A percentile compares a stretch with the other conserved stretches of the same genome.
Conservation (phyloP, 2,329 filamentous ascomycete genomes). For the Aspergillus neotritici region DNA sequence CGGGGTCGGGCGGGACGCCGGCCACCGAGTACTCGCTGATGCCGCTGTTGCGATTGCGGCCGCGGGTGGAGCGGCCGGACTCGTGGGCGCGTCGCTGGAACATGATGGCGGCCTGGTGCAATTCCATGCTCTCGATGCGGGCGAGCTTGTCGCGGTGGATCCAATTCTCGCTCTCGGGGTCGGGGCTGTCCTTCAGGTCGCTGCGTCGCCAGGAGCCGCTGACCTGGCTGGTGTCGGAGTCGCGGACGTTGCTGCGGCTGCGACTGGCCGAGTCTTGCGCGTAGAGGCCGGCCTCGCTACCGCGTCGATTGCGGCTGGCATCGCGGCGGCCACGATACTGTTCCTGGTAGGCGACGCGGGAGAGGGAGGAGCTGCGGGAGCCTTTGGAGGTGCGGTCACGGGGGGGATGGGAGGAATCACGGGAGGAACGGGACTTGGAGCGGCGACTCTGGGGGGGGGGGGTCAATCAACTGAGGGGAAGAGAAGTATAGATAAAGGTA, state of each 20-base stretch:
- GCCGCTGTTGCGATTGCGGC: constrained; percentile 29
- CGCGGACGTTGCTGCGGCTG: constrained; percentile 18
- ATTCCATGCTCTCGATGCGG: constrained; percentile 46
- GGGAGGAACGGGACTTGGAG: constrained; percentile 32
- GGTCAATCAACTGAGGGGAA: too few relatives aligned
- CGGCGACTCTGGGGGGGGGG: too few relatives aligned
- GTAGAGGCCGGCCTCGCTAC: constrained; percentile 36
- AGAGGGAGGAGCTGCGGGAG: constrained; percentile 37
- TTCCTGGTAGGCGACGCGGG: constrained; percentile 26
- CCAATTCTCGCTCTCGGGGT: constrained; percentile 40
- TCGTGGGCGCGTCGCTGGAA: constrained; percentile 35
- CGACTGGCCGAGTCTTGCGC: constrained; percentile 24
- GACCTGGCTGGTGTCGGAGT: constrained; percentile 17
- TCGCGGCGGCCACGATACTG: constrained; percentile 31
- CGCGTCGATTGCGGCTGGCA: constrained; percentile 30
- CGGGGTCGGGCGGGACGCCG: constrained; percentile 25
- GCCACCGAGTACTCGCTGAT: constrained; percentile 22
- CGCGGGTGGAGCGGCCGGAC: constrained; percentile 34
- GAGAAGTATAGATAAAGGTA: too few relatives aligned
- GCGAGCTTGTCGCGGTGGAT: constrained; percentile 49
- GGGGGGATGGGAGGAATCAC: constrained; percentile 31
- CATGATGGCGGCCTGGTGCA: constrained; percentile 44
- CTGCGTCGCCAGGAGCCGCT: constrained; percentile 13
- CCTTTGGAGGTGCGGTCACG: constrained; percentile 30
- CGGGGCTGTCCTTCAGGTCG: constrained; percentile 16